Evolutionary conservation across 1,139 yeast species (phyloP), one percentile per base, ranked within the genome.

Genomic region (Diutina pseudorugosa): DNA sequence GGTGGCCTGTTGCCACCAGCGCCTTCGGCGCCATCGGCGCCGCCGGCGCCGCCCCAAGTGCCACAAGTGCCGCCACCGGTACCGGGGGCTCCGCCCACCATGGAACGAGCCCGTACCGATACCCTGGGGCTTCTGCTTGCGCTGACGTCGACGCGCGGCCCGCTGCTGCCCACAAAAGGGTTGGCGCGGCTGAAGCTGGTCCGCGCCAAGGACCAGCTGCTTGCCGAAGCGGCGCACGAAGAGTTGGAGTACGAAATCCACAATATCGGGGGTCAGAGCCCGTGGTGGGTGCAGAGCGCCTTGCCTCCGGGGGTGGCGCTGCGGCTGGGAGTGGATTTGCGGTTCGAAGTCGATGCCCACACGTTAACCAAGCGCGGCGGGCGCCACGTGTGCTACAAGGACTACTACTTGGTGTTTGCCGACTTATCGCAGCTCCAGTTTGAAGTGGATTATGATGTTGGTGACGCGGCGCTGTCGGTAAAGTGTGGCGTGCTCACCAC

Each of bases 371-470:
- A 84, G 61, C 79, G 96, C 58, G 80, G 81, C 12, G 79, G 80
- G 23, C 70, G 77, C 49, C 60, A 60, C 4, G 66, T 81, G 51
- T 67, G 73, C 6, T 74, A 79, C 55, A 75, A 84, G 54, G 93
- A 86, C 57, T 82, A 85, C 59, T 89, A 88, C 64, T 73, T 90
- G 18, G 66, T 90, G 50, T 85, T 83, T 63, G 80, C 79, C 56
- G 95, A 87, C 62, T 81, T 85, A 58, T 78, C 93, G 1, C 90
- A 85, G 60, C 71, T 84, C 18, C 66, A 77, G 0, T 67, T 86
- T 57, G 82, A 81, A 57, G 70, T 80, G 8, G 74, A 76, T 48
- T 88, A 72, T 61, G 83, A 83, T 51, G 61, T 65, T 19, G 69
- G 71, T 25, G 79, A 81, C 55, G 90, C 95, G 1, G 63, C 76